These are phyloP conservation scores for Termitomyces sp. DNA, from an alignment of 768 basidiomycete genomes.

Conservation along the genomic window DNA sequence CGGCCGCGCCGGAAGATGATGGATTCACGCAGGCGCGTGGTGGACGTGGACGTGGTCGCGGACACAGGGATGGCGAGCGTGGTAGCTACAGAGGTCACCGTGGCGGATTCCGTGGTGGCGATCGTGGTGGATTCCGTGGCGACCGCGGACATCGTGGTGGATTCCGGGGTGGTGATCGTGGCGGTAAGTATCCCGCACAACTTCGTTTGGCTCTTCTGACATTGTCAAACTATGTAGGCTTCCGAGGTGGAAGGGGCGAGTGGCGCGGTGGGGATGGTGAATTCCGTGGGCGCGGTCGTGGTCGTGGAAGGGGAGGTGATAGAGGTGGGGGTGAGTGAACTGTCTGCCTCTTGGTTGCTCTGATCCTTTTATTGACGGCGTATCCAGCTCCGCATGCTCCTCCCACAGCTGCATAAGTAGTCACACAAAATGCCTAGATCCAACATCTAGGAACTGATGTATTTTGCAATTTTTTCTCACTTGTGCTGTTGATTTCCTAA, in stretches of 20 bases:
- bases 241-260: constrained; percentile 39
- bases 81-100: constrained; percentile 25
- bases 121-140: constrained; percentile 26
- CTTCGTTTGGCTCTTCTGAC: background rate
- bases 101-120: constrained; percentile 33
- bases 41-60: constrained; percentile 43
- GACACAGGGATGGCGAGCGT: constrained; percentile 30
- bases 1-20: constrained; percentile 46
- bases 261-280: constrained; percentile 45
- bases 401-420: constrained; percentile 19
- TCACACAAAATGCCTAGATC: background rate
- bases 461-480: background rate
- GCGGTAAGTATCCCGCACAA: constrained; percentile 21
- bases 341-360: background rate
- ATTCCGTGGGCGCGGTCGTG: constrained; percentile 41
- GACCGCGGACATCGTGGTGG: constrained; percentile 41
- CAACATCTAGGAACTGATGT: background rate
- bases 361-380: background rate
- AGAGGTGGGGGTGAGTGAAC: constrained; percentile 32
- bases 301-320: constrained; percentile 34
- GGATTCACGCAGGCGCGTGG: constrained; percentile 55
- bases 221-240: constrained; percentile 19
- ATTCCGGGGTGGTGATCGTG: constrained; percentile 34
- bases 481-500: background rate
- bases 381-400: constrained; percentile 11